phyloP scores from a whole-genome alignment of 345 rosid species.

The Eucalyptus tenuipes region DNA sequence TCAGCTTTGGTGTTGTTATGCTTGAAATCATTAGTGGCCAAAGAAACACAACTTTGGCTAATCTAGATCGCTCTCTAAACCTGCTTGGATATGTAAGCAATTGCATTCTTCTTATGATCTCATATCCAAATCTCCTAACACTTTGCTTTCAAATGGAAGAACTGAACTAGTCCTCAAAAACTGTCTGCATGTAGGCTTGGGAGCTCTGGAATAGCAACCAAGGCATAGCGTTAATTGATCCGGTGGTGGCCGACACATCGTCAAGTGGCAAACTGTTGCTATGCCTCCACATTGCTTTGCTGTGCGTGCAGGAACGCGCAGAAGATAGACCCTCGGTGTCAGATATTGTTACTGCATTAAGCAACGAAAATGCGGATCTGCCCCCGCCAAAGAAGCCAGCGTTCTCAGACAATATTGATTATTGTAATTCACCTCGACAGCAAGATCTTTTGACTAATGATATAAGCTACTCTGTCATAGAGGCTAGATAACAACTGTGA shows the following conservation, averaged over 20 bases:
- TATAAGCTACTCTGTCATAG: not conserved
- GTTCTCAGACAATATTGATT: not conserved
- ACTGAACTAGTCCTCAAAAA: not conserved
- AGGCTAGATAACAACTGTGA: not conserved
- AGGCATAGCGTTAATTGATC: not conserved
- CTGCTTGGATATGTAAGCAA: slow-evolving; percentile 6
- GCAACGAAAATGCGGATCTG: not conserved
- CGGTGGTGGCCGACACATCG: not conserved
- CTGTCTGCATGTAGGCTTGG: slow-evolving; percentile 7
- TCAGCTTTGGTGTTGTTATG: slow-evolving; percentile 17
- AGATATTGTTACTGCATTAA: slow-evolving; percentile 2
- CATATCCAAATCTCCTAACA: not conserved
- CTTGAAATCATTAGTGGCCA: slow-evolving; percentile 12
- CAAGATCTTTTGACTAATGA: not conserved
- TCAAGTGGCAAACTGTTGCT: not conserved
- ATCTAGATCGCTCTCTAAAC: not conserved
- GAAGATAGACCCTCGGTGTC: slow-evolving; percentile 10
- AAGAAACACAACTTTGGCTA: not conserved
- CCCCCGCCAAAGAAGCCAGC: slow-evolving; percentile 12
- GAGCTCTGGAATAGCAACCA: not conserved
- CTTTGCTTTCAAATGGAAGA: not conserved
- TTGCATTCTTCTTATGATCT: not conserved
- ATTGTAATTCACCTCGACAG: not conserved
- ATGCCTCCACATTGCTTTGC: slow-evolving; percentile 14
- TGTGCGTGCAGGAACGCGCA: slow-evolving; percentile 15